Evolutionary conservation across 148 eudicot genomes (phyloP), one percentile per base, ranked within the genome.

Genomic region (Oxyria digyna): DNA sequence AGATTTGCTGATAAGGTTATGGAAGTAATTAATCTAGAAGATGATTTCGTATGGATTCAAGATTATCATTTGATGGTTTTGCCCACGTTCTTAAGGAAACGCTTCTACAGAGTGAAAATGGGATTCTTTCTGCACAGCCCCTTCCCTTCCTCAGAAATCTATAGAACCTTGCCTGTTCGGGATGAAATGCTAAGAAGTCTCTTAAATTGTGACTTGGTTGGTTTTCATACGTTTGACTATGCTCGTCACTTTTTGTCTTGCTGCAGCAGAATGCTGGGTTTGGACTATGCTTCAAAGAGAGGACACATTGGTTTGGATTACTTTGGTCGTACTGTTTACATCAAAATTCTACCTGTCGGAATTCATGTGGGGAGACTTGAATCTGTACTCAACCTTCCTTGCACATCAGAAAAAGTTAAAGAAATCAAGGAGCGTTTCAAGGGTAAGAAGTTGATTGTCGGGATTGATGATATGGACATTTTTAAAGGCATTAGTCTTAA

Each of bases 121-220:
- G 93, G 93, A 41, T 87, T 85, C 74, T 87, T 87, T 76, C 84
- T 85, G 23, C 93, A 87, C 68, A 85, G 93, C 62, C 89, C 93
- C 4, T 87, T 87, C 73, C 93, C 93, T 64, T 85, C 93, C 11
- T 87, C 93, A 27, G 93, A 87, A 75, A 85, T 87, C 65, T 87
- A 85, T 46, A 80, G 90, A 63, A 86, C 87, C 49, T 77, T 88
- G 65, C 95, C 90, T 9, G 95, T 88, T 12, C 82, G 95, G 67
- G 88, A 86, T 71, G 90, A 86, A 67, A 84, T 86, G 69, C 77
- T 88, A 46, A 82, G 83, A 76, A 90, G 90, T 57, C 77, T 88
- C n/a, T 75, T 88, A 43, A 85, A 86, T 43, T 85, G 85, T 57
- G 95, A 88, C 75, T 79, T 87, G 40, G 78, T 87, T 49, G 89